These are phyloP conservation scores for Phaffia australis DNA, from an alignment of 768 basidiomycete species.

Conservation along the genomic window DNA sequence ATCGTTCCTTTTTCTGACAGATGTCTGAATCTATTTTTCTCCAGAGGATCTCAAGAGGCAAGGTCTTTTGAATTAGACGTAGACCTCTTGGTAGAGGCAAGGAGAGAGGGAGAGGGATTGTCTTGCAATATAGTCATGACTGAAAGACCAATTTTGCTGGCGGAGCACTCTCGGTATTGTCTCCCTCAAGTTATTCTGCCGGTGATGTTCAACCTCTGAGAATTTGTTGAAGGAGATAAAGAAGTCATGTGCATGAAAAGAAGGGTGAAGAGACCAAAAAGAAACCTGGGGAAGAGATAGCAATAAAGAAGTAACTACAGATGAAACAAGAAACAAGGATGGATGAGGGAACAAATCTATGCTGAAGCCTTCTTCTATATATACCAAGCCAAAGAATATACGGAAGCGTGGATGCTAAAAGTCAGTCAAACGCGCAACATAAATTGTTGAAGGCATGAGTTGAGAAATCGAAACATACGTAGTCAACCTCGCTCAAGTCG, in stretches of 20 bases:
- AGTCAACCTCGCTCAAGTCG: slow-evolving; percentile 66
- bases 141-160: neutral
- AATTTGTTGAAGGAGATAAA: too few relatives aligned
- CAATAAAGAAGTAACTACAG: too few relatives aligned
- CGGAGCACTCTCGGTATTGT: too few relatives aligned
- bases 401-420: neutral
- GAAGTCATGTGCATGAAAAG: too few relatives aligned
- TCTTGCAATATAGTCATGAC: neutral
- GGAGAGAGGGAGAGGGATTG: neutral
- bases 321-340: too few relatives aligned
- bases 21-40: neutral
- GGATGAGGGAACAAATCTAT: too few relatives aligned
- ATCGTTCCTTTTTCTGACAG: neutral
- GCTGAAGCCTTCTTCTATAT: too few relatives aligned
- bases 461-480: slow-evolving; percentile 48
- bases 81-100: neutral
- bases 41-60: slow-evolving; percentile 85
- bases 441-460: neutral
- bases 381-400: too few relatives aligned
- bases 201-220: too few relatives aligned
- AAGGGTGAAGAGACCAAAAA: too few relatives aligned
- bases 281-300: too few relatives aligned
- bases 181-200: too few relatives aligned
- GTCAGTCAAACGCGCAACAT: neutral
- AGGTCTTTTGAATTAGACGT: slow-evolving; percentile 52